Evolutionary conservation across 345 rosid genomes (phyloP).

Genomic region (rapeseed (Brassica napus)): Da-Ae NC_063446.1:3929501-3930000

Average conservation of each 20-base stretch:
- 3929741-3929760: conserved; percentile 84
- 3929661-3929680: conserved; percentile 92
- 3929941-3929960: conserved; percentile 52
- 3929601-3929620: conserved; percentile 17
- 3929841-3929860: conserved; percentile 14
- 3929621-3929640: conserved; percentile 17
- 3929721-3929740: conserved; percentile 85
- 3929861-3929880: neutral
- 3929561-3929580: conserved; percentile 1
- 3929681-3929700: conserved; percentile 89
- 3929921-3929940: conserved; percentile 64
- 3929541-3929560: neutral
- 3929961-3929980: conserved; percentile 57
- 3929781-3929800: conserved; percentile 89
- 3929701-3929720: conserved; percentile 99
- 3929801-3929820: conserved; percentile 97
- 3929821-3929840: conserved; percentile 59
- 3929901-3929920: conserved; percentile 87
- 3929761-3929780: conserved; percentile 90
- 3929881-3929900: conserved; percentile 19
- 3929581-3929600: conserved; percentile 1
- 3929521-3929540: neutral
- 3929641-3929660: conserved; percentile 89
- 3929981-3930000: conserved; percentile 66
- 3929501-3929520: conserved; percentile 45